These are phyloP conservation scores for Ceratobasidium sp. DNA, from an alignment of 1,284 basidiomycete genomes.

Conservation along the genomic window DNA sequence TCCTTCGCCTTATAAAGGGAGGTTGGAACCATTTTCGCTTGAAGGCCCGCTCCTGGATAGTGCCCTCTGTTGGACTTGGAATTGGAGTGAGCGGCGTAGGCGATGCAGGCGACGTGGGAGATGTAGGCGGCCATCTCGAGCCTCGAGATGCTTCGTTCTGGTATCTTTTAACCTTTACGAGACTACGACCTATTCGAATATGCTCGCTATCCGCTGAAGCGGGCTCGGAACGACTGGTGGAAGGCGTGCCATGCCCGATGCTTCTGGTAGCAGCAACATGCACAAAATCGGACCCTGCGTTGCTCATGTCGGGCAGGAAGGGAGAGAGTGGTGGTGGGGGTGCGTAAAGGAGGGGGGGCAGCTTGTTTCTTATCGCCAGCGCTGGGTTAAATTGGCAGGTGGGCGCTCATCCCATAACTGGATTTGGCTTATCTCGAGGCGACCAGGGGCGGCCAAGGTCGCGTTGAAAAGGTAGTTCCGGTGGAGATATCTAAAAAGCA, in stretches of 20 bases:
- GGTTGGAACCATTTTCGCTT: slow-evolving; percentile 21
- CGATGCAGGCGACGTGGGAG: neutral
- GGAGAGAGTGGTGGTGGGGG: neutral
- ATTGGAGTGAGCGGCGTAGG: no score
- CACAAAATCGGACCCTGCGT: neutral
- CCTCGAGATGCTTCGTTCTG: slow-evolving; percentile 3
- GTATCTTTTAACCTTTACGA: slow-evolving; percentile 11
- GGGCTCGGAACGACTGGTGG: neutral
- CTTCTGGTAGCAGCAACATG: neutral
- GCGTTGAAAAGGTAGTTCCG: neutral
- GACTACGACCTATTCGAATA: slow-evolving; percentile 18
- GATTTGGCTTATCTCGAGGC: slow-evolving; percentile 15
- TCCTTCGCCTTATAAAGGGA: slow-evolving; percentile 6
- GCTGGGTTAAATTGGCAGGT: slow-evolving; percentile 5
- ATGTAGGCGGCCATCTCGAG: neutral
- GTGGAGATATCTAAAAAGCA: neutral
- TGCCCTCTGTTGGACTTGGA: neutral
- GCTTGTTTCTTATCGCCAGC: neutral
- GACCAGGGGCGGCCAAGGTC: neutral
- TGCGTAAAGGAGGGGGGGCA: neutral
- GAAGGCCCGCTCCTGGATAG: neutral
- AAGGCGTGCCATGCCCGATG: neutral
- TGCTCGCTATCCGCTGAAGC: neutral
- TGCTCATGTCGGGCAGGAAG: slow-evolving; percentile 6
- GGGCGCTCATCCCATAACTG: slow-evolving; percentile 6